Base-by-base conservation (phyloP, 768 basidiomycete genomes). In the Amanita polypyramis region DNA sequence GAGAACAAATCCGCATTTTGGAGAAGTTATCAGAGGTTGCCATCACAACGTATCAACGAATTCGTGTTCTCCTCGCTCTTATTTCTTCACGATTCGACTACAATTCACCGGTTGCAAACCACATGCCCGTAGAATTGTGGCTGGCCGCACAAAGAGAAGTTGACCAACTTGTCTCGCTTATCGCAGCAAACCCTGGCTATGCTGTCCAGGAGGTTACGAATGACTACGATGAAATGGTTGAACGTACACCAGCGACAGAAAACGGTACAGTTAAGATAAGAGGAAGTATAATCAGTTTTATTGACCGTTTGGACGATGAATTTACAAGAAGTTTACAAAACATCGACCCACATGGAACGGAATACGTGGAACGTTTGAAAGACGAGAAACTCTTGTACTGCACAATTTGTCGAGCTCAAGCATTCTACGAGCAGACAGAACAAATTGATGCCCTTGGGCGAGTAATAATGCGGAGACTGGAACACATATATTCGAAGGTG, bases 401-500 rank as follows among this genome's bases (percentile, higher is more conserved):
- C 61, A 93, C 91, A 27, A 90, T 99, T 54, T 91, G 89, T 64
- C 85, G 88, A 43, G 85, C 93, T 0, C 91, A 97, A 64, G 79
- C 83, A 8, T 83, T 92, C 59, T 98, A 95, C 65, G 93, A 96
- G 70, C 77, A 75, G 56, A 84, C 80, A 14, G 69, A 73, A 21
- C 82, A 85, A 64, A 68, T 73, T 33, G 93, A 96, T 33, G 82
- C 87, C 17, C 75, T 91, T 36, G 81, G 83, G 33, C 79, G 95
- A 35, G 89, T 94, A 32, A 75, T 97, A 47, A 94, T 98, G 86
- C 80, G 96, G 56, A 80, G 96, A 36, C 67, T 99, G 51, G 96
- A 99, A 62, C 96, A 98, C 61, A 92, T 99, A 43, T 98, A 99
- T 66, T 93, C 89, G 33, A 98, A 99, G 82, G 93, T 94, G 51